Evolutionary conservation across 495 filamentous ascomycete species (phyloP).

Genomic region (Penicillium verhagenii): DNA sequence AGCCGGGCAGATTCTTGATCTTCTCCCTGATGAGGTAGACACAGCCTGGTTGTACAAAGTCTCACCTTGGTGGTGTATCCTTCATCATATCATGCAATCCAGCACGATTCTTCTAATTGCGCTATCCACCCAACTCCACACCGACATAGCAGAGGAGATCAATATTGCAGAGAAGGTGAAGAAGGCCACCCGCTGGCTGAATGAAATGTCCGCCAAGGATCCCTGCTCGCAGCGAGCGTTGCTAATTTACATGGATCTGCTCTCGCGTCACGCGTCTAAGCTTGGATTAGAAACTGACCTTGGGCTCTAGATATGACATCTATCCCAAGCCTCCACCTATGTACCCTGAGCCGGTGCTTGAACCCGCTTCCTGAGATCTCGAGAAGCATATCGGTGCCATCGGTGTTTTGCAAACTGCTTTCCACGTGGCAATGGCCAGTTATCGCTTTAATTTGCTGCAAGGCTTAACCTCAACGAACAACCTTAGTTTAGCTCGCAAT

Average conservation of each 20-base stretch:
- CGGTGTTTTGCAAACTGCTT: neutral
- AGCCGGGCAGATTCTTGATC: neutral
- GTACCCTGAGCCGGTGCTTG: neutral
- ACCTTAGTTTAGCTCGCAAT: neutral
- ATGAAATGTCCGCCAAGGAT: slow-evolving; percentile 44
- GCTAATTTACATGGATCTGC: slow-evolving; percentile 22
- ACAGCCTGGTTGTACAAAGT: neutral
- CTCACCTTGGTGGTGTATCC: neutral
- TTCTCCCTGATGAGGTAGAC: neutral
- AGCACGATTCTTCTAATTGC: slow-evolving; percentile 55
- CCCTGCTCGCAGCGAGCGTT: slow-evolving; percentile 48
- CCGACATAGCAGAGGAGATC: slow-evolving; percentile 30
- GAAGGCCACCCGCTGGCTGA: slow-evolving; percentile 50
- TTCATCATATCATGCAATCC: slow-evolving; percentile 22
- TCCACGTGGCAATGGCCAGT: neutral
- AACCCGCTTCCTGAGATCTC: neutral
- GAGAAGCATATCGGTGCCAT: neutral
- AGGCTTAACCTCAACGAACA: neutral
- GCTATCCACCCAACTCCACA: slow-evolving; percentile 43
- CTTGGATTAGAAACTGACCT: neutral
- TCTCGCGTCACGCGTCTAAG: slow-evolving; percentile 12
- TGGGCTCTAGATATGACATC: neutral
- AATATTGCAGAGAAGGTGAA: slow-evolving; percentile 43
- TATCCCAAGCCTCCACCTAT: neutral
- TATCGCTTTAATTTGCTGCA: neutral